Evolutionary conservation across 257 asterid species (phyloP).

Genomic region (Paulownia fortunei): DNA sequence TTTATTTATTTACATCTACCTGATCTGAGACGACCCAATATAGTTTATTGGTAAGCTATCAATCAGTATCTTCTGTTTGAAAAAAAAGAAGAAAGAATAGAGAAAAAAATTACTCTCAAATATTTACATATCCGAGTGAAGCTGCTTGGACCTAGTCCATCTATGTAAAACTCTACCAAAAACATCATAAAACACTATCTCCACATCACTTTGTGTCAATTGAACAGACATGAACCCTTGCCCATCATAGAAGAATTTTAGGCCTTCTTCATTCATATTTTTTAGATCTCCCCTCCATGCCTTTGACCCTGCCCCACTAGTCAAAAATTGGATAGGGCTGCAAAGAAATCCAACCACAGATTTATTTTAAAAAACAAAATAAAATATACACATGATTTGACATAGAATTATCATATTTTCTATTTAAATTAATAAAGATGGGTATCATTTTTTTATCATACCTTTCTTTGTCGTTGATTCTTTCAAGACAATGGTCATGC

Average conservation of each 20-base stretch:
- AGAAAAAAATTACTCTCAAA: background rate
- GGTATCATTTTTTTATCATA: constrained; percentile 1
- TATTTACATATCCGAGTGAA: constrained; percentile 46
- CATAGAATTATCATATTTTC: no score
- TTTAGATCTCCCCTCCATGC: constrained; percentile 90
- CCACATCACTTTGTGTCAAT: constrained; percentile 44
- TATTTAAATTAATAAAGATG: background rate
- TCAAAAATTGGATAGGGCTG: constrained; percentile 75
- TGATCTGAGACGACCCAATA: background rate
- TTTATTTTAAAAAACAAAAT: background rate
- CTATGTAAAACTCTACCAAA: constrained; percentile 57
- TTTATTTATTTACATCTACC: background rate
- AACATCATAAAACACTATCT: constrained; percentile 66
- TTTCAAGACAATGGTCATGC: constrained; percentile 88
- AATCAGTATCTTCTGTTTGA: no score
- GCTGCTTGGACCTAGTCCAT: constrained; percentile 62
- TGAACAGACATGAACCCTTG: constrained; percentile 89
- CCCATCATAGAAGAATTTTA: constrained; percentile 75
- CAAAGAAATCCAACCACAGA: background rate
- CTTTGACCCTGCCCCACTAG: constrained; percentile 94
- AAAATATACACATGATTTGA: background rate
- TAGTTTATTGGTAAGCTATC: no score
- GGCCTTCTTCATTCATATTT: constrained; percentile 30
- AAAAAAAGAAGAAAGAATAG: no score
- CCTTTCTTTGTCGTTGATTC: constrained; percentile 60